Evolutionary conservation across 176 grass and related monocot species (phyloP).

Genomic region (Cocos nucifera): DNA sequence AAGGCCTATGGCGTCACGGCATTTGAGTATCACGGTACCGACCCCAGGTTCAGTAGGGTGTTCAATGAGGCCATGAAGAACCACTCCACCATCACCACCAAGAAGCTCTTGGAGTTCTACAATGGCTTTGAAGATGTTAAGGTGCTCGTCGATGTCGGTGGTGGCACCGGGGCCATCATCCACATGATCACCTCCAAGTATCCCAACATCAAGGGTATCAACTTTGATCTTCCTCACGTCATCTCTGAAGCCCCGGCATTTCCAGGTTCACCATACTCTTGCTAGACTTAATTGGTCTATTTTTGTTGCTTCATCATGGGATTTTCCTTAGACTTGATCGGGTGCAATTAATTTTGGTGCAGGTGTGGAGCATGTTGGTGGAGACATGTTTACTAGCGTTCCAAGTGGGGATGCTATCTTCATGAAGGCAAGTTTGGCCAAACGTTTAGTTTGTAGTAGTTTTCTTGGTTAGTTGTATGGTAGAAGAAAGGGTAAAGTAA

Average conservation of each 20-base stretch:
- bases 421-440: conserved; percentile 47
- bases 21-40: conserved; percentile 84
- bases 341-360: background rate
- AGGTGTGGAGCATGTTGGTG: conserved; percentile 66
- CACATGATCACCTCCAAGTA: conserved; percentile 48
- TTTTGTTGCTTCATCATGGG: too few species aligned
- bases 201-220: conserved; percentile 42
- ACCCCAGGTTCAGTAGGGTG: conserved; percentile 79
- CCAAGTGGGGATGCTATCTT: conserved; percentile 73
- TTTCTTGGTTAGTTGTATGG: too few species aligned
- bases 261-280: conserved; percentile 20
- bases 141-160: conserved; percentile 80
- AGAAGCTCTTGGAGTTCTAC: conserved; percentile 82
- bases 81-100: conserved; percentile 69
- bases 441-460: too few species aligned
- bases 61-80: conserved; percentile 99
- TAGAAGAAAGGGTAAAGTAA: too few species aligned
- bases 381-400: conserved; percentile 72
- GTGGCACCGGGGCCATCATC: conserved; percentile 74
- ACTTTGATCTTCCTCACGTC: conserved; percentile 93
- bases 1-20: conserved; percentile 90
- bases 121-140: conserved; percentile 45
- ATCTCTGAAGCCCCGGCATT: conserved; percentile 88
- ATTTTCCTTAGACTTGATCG: too few species aligned
- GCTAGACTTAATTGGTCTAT: too few species aligned